Base-by-base conservation (phyloP, 331 rosid genomes). In the Malus hybrid region DNA sequence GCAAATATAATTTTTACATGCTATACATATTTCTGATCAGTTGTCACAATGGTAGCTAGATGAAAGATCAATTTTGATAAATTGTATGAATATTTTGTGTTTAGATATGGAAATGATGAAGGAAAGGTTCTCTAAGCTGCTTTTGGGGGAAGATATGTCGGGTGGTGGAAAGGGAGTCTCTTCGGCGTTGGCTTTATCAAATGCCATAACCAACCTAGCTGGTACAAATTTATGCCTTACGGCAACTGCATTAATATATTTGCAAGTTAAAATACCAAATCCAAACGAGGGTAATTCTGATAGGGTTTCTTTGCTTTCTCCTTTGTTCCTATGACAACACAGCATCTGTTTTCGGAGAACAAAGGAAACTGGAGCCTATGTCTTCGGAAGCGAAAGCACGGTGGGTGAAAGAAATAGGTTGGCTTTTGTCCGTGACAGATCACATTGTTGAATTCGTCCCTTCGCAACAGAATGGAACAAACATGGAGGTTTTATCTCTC, bases 161-260 rank as follows among this genome's bases (percentile, higher is more conserved):
- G 99, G 97, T 68, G 97, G 96, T 56, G 99, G 97, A 68, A 94
- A 94, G 71, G 99, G 97, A 44, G 97, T 92, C 77, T 90, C 96
- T 75, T 94, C 99, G 19, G 99, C 99, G 53, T 74, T 92, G 75
- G 97, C 99, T 71, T 76, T 94, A 88, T 94, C 99, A 14, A 94
- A 94, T 82, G 88, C 99, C 75, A 80, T 90, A 63, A 94, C 99
- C 69, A 94, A 94, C 74, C 86, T 94, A 22, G 93, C 98, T 50
- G 97, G 98, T 93, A 82, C 33, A 15, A 19, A 19, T 55, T 18
- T 19, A 72, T 71, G 50, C 14, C 56, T 52, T 57, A 34, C 55
- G 2, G 6, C 10, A 71, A 71, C 55, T 19, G 73, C 20, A 16
- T 52, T 29, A 29, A 42, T 46, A 44, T 46, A 24, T 44, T 2